Evolutionary conservation across 2,329 filamentous ascomycete genomes (phyloP), one percentile per base, ranked within the genome.

Genomic region (Penicillium occitanis): DNA sequence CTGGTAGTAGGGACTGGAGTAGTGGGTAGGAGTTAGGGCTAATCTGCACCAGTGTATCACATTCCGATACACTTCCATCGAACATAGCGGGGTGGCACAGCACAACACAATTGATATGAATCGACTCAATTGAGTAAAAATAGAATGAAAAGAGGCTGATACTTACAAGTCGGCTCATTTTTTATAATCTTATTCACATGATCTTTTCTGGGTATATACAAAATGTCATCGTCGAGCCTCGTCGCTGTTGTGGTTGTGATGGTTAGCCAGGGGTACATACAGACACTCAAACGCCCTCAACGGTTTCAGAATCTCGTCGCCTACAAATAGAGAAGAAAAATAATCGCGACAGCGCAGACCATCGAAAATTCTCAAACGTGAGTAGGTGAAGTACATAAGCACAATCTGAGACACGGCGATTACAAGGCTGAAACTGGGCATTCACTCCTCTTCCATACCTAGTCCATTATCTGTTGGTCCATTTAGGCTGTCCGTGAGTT

Each of bases 1-100:
- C 30, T 33, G 30, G 30, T 33, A 8, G 30, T 30, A 30, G 30
- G 30, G 30, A 33, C 30, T 33, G 30, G 8, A 33, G 30, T 33
- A 33, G 30, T 33, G 30, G 30, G 30, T 8, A 10, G 37, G 40
- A 11, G 30, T 61, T 35, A 61, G 40, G 58, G 58, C 58, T 61
- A 61, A 48, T 48, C 58, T 61, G 58, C 58, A 61, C 58, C 58
- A 61, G 37, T 61, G 58, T 61, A 50, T 61, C 58, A 61, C 35
- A 44, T 59, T 35, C 14, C 51, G 48, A 28, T n/a, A 19, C 50
- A 55, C 50, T 22, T 25, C 11, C 17, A 22, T 46, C 42, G 37
- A 42, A 19, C n/a, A 22, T 25, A n/a, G 40, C 42, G 42, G 42
- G n/a, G 48, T 10, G 25, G 5, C 10, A 28, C 5, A 50, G 17